Conservation (phyloP, 2,329 filamentous ascomycete genomes). For the Samsoniella hepiali region DNA sequence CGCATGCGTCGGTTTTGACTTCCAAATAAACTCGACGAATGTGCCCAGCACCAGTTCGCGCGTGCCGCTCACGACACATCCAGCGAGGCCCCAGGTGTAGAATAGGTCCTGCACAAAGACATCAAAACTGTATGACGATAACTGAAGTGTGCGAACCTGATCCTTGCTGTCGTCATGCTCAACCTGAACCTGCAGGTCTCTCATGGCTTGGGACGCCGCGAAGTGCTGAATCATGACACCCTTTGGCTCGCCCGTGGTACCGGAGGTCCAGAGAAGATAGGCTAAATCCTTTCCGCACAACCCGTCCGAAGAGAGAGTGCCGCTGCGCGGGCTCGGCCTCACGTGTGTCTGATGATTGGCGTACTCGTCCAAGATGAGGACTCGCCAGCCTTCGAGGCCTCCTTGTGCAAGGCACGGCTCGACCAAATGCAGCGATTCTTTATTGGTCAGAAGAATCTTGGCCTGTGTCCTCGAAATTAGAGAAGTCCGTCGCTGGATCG, state of each 20-base stretch:
- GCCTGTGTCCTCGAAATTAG: constrained; percentile 35
- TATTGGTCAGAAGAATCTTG: constrained; percentile 20
- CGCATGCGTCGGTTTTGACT: constrained; percentile 52
- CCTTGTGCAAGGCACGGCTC: constrained; percentile 25
- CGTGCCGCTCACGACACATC: constrained; percentile 55
- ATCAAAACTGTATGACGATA: constrained; percentile 38
- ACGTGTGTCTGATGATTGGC: constrained; percentile 18
- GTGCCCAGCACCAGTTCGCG: constrained; percentile 55
- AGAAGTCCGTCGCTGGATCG: constrained; percentile 35
- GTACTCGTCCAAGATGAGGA: constrained; percentile 30
- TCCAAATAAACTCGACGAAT: constrained; percentile 49
- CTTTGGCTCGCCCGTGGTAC: constrained; percentile 37
- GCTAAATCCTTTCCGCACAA: constrained; percentile 21
- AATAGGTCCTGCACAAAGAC: constrained; percentile 61
- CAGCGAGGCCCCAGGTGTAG: constrained; percentile 58
- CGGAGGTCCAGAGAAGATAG: constrained; percentile 40
- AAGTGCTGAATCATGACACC: constrained; percentile 36
- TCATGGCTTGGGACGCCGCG: constrained; percentile 31
- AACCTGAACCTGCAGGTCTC: neutral
- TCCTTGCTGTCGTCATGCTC: constrained; percentile 19
- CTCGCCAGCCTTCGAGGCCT: constrained; percentile 27
- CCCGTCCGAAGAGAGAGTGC: constrained; percentile 18
- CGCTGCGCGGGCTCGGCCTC: constrained; percentile 13
- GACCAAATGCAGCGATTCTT: constrained; percentile 22
- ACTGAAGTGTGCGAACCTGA: constrained; percentile 34